Evolutionary conservation across 108 stramenopile genomes (phyloP).

Genomic region (Asterionellopsis glacialis): DNA sequence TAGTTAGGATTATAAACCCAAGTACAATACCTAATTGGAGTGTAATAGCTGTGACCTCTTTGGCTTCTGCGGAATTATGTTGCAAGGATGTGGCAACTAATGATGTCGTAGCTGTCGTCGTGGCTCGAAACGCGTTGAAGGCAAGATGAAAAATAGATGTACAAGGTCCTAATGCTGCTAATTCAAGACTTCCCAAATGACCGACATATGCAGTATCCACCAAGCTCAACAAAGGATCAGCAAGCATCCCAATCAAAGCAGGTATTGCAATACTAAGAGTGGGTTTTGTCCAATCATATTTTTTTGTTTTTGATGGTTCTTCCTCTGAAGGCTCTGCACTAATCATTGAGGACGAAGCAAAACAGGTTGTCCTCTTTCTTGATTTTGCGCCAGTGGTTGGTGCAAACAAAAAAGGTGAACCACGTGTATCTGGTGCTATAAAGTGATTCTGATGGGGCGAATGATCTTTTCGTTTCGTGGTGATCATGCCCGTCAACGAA

Average conservation of each 20-base stretch:
- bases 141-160: constrained; percentile 78
- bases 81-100: constrained; percentile 44
- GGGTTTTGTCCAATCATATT: constrained; percentile 26
- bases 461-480: too few relatives aligned
- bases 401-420: too few relatives aligned
- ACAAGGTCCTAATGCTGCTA: constrained; percentile 77
- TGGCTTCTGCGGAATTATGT: constrained; percentile 6
- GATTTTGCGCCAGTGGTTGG: too few relatives aligned
- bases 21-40: constrained; percentile 31
- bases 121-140: constrained; percentile 77
- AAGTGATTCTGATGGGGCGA: too few relatives aligned
- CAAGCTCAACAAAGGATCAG: constrained; percentile 75
- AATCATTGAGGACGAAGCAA: too few relatives aligned
- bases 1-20: constrained; percentile 27
- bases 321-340: too few relatives aligned
- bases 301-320: constrained; percentile 1
- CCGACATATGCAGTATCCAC: constrained; percentile 79
- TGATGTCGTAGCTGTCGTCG: constrained; percentile 61
- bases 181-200: constrained; percentile 38
- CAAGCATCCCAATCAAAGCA: constrained; percentile 57
- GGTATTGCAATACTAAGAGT: constrained; percentile 35
- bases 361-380: too few relatives aligned
- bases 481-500: too few relatives aligned
- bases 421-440: too few relatives aligned
- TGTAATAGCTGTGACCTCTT: constrained; percentile 26